A percentile compares a stretch with the other conserved stretches of the same genome.
These are phyloP conservation scores for Bipolaris bicolor DNA, from an alignment of 2,329 filamentous ascomycete species.

Conservation along the genomic window DNA sequence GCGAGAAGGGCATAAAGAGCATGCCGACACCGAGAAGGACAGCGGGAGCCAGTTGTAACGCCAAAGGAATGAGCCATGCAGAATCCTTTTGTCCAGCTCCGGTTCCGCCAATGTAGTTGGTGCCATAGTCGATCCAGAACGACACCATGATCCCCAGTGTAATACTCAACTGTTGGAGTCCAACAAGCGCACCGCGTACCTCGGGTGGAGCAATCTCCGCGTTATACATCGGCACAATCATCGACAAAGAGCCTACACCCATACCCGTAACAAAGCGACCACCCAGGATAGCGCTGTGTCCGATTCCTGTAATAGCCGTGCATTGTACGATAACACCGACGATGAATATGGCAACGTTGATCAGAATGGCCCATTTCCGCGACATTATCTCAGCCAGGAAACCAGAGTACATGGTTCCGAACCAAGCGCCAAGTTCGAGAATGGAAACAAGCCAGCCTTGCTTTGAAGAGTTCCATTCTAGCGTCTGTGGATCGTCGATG, in stretches of 20 bases:
- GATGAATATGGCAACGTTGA: constrained; percentile 70
- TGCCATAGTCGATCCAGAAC: constrained; percentile 52
- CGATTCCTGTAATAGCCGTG: constrained; percentile 60
- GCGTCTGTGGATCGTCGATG: constrained; percentile 33
- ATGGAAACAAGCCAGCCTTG: constrained; percentile 63
- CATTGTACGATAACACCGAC: constrained; percentile 72
- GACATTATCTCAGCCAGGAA: constrained; percentile 72
- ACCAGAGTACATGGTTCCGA: constrained; percentile 71
- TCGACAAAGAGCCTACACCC: constrained; percentile 71
- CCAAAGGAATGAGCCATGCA: constrained; percentile 75
- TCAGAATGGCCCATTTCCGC: constrained; percentile 71
- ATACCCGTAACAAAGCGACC: constrained; percentile 76
- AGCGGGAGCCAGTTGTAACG: constrained; percentile 71
- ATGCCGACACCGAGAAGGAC: constrained; percentile 71
- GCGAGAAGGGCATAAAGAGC: constrained; percentile 79
- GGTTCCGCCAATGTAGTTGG: constrained; percentile 60
- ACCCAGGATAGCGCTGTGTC: constrained; percentile 66
- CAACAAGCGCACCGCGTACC: constrained; percentile 68
- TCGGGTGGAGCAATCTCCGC: constrained; percentile 61
- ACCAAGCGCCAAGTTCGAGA: constrained; percentile 76
- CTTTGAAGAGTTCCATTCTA: constrained; percentile 46
- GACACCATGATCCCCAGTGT: constrained; percentile 68
- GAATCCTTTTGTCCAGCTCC: constrained; percentile 66
- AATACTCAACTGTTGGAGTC: constrained; percentile 67
- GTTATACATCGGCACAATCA: constrained; percentile 65